Conservation (phyloP, 2,329 filamentous ascomycete genomes). For the Ophiostoma quercus region DNA sequence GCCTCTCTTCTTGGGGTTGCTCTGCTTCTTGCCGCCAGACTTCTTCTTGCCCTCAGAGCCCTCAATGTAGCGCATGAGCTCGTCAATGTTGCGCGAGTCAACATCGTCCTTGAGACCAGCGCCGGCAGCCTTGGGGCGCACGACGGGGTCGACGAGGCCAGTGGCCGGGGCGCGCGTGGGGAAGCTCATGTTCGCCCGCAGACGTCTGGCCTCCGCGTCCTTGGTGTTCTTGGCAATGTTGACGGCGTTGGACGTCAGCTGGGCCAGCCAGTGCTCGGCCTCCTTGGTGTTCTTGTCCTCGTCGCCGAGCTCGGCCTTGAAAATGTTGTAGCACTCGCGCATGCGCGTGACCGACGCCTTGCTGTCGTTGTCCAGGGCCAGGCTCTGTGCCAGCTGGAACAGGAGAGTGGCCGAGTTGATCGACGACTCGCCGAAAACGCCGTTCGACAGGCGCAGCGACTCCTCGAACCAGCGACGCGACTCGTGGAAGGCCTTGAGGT, state of each 20-base stretch:
- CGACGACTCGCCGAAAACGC: constrained; percentile 80
- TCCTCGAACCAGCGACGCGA: constrained; percentile 96
- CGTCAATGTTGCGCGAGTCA: constrained; percentile 82
- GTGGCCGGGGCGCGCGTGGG: constrained; percentile 59
- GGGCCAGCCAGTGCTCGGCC: constrained; percentile 92
- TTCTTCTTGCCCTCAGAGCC: constrained; percentile 55
- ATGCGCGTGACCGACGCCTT: constrained; percentile 88
- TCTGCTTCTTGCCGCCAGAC: constrained; percentile 30
- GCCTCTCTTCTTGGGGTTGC: constrained; percentile 51
- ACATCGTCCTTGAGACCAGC: constrained; percentile 41
- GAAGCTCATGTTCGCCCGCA: constrained; percentile 65
- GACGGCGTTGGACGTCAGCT: constrained; percentile 92
- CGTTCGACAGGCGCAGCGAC: constrained; percentile 81
- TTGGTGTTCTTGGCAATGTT: constrained; percentile 91
- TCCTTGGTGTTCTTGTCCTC: constrained; percentile 98
- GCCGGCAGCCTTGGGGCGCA: constrained; percentile 29
- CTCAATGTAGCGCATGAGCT: constrained; percentile 91
- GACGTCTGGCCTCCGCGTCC: constrained; percentile 68
- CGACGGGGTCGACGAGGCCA: constrained; percentile 36
- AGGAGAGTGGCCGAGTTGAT: constrained; percentile 91
- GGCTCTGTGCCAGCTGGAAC: constrained; percentile 93
- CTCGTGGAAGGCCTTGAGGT: constrained; percentile 89
- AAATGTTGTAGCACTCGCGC: constrained; percentile 95
- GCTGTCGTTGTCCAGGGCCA: constrained; percentile 91
- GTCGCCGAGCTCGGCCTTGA: constrained; percentile 77